These are phyloP conservation scores for Tetrapyrgos nigripes DNA, from an alignment of 1,284 basidiomycete genomes.

Conservation along the genomic window DNA sequence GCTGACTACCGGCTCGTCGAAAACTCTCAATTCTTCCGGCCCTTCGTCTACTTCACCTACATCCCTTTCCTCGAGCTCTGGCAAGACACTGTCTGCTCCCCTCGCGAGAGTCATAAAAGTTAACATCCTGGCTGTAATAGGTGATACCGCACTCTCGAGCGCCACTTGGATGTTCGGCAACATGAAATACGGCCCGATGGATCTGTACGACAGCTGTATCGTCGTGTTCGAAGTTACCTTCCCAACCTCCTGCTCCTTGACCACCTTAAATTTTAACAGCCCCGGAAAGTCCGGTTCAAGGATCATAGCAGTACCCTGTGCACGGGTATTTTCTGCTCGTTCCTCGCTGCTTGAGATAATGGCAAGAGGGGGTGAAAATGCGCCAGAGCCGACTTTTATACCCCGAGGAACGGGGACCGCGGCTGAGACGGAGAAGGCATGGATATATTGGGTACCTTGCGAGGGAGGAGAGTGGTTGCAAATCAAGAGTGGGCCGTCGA, in stretches of 20 bases:
- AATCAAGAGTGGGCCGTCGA: background rate
- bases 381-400: constrained; percentile 1
- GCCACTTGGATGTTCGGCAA: constrained; percentile 23
- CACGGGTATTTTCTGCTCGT: constrained; percentile 10
- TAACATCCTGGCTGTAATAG: constrained; percentile 14
- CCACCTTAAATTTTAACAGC: background rate
- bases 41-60: background rate
- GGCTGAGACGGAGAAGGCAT: constrained; percentile 3
- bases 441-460: constrained; percentile 29
- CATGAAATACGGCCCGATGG: constrained; percentile 8
- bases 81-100: no score
- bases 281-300: background rate
- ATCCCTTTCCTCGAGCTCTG: background rate
- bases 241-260: background rate
- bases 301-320: constrained; percentile 14
- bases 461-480: constrained; percentile 19
- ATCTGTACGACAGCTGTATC: constrained; percentile 29
- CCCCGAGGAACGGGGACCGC: background rate
- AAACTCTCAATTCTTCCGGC: no score
- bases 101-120: background rate
- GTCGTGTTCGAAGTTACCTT: constrained; percentile 16
- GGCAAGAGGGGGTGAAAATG: constrained; percentile 22
- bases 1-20: no score
- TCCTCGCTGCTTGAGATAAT: background rate
- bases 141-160: constrained; percentile 24